These are phyloP conservation scores for Mrakia hoshinonis DNA, from an alignment of 768 basidiomycete genomes.

Conservation along the genomic window DNA sequence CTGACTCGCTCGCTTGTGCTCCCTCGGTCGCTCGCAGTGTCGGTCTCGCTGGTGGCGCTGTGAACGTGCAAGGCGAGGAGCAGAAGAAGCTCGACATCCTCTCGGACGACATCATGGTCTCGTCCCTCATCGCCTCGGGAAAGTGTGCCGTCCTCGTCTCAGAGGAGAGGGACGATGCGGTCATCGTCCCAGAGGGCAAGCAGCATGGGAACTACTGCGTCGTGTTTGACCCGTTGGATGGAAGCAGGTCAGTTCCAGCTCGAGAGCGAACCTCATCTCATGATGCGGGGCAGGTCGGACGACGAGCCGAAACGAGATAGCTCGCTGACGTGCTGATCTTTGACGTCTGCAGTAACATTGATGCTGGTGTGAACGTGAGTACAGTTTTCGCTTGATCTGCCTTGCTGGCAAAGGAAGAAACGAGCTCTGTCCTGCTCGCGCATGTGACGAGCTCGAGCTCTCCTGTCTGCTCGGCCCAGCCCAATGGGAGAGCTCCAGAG, in stretches of 20 bases:
- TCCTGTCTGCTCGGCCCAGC: too few species aligned
- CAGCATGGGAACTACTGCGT: conserved; percentile 87
- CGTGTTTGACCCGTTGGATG: conserved; percentile 95
- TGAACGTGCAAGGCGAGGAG: conserved; percentile 95
- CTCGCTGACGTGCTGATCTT: background rate
- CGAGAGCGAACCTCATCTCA: background rate
- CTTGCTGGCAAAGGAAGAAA: background rate
- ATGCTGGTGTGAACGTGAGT: conserved; percentile 87
- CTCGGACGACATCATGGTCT: conserved; percentile 98
- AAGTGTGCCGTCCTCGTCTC: conserved; percentile 95
- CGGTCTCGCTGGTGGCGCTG: conserved; percentile 91
- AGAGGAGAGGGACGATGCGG: conserved; percentile 80
- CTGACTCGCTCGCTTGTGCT: background rate
- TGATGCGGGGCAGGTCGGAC: background rate
- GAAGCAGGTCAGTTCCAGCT: conserved; percentile 50
- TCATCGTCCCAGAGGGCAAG: conserved; percentile 68
- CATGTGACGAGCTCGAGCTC: too few species aligned
- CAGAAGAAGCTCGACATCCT: conserved; percentile 97
- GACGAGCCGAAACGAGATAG: background rate
- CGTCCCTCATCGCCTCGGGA: conserved; percentile 88
- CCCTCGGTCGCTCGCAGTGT: conserved; percentile 51
- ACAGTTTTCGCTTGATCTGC: background rate
- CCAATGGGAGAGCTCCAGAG: too few species aligned
- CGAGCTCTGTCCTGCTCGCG: too few species aligned
- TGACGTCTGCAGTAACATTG: conserved; percentile 60